Conservation (phyloP, 768 basidiomycete genomes). For the Suillus sp. region DNA sequence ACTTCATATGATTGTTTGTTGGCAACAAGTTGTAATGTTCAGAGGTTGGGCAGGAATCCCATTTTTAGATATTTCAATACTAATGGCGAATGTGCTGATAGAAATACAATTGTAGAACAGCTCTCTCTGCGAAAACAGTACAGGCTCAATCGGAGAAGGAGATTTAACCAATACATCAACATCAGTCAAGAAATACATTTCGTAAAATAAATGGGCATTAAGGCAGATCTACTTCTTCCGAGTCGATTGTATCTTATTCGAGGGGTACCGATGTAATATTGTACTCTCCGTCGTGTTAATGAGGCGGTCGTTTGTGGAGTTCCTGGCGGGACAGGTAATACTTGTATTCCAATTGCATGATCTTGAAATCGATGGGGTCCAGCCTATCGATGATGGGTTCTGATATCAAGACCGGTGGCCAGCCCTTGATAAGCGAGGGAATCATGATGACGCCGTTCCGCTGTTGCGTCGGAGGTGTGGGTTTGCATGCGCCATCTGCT, state of each 20-base stretch:
- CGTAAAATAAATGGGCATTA: slow-evolving; percentile 2
- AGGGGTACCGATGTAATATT: neutral
- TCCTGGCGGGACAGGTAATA: neutral
- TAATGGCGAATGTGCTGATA: neutral
- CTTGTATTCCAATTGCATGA: neutral
- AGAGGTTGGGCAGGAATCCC: neutral
- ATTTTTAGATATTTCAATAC: neutral
- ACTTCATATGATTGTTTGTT: neutral
- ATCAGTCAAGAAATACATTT: neutral
- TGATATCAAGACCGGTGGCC: slow-evolving; percentile 3
- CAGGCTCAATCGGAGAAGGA: neutral
- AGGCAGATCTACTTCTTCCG: neutral
- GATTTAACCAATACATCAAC: neutral
- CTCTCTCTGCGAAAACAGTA: neutral
- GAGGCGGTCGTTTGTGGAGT: neutral
- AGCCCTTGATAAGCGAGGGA: slow-evolving; percentile 2
- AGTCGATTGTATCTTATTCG: neutral
- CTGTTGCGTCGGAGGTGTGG: neutral
- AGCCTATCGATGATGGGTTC: neutral
- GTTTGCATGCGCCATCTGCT: neutral
- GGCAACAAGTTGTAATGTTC: neutral
- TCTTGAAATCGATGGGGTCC: slow-evolving; percentile 1
- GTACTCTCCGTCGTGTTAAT: neutral
- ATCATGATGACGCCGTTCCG: neutral
- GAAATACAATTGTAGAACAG: neutral